Percentiles rank a stretch among this genome's conserved stretches.
These are phyloP conservation scores for Termitomyces sp. DNA, from an alignment of 768 basidiomycete species.

Conservation along the genomic window DNA sequence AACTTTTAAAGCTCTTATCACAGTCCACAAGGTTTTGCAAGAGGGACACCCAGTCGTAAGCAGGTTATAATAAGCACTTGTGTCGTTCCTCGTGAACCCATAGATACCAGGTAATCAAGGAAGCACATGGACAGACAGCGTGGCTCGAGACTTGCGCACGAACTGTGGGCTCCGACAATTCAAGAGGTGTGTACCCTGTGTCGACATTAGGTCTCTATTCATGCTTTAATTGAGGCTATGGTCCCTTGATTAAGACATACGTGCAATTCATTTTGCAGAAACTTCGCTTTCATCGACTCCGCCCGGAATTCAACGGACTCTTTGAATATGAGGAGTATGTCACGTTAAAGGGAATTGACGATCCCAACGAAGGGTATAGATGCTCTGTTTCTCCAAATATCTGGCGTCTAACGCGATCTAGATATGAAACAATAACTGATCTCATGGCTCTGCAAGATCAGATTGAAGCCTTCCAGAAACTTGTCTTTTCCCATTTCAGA, in stretches of 20 bases:
- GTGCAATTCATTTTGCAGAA: slow-evolving; percentile 95
- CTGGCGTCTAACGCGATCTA: slow-evolving; percentile 27
- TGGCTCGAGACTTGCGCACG: slow-evolving; percentile 98
- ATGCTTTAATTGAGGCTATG: slow-evolving; percentile 63
- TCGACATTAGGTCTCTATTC: background rate
- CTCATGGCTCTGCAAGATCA: slow-evolving; percentile 98
- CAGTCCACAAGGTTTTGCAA: slow-evolving; percentile 96
- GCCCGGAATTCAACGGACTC: slow-evolving; percentile 96
- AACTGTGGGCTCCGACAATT: slow-evolving; percentile 75
- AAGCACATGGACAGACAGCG: slow-evolving; percentile 93
- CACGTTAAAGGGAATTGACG: slow-evolving; percentile 93
- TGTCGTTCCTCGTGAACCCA: slow-evolving; percentile 1
- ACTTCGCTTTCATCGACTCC: slow-evolving; percentile 90
- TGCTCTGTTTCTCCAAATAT: background rate
- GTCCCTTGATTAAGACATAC: slow-evolving; percentile 89
- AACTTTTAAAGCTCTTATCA: slow-evolving; percentile 97
- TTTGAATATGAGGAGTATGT: slow-evolving; percentile 99
- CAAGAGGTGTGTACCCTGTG: slow-evolving; percentile 52
- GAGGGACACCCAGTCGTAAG: slow-evolving; percentile 92
- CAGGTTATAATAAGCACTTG: slow-evolving; percentile 6
- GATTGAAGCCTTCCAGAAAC: slow-evolving; percentile 97
- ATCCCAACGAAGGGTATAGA: slow-evolving; percentile 96
- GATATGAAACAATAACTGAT: slow-evolving; percentile 97
- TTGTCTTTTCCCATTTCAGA: slow-evolving; percentile 93
- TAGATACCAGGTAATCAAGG: slow-evolving; percentile 80